These are phyloP conservation scores for Saccharomyces hybrid DNA, from an alignment of 1,139 yeast species.

Conservation along the genomic window DNA sequence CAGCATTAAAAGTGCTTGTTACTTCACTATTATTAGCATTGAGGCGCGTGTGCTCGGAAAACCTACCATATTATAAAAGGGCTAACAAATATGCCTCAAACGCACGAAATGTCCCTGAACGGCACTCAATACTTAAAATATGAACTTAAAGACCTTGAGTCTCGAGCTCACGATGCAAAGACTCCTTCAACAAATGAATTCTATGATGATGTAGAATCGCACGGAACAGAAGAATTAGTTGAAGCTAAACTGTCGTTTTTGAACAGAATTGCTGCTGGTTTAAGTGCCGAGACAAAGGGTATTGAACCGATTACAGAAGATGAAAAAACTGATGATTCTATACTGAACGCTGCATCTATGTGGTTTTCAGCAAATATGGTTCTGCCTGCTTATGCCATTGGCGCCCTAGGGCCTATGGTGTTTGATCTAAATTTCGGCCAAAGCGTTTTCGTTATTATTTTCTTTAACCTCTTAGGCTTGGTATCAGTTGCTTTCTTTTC, in stretches of 20 bases:
- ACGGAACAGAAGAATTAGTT: constrained; percentile 1
- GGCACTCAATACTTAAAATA: not conserved
- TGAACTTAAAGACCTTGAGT: not conserved
- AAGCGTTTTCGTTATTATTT: constrained; percentile 52
- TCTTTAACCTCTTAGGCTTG: constrained; percentile 67
- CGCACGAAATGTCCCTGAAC: not conserved
- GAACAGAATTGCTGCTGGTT: constrained; percentile 32
- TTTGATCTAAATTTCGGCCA: constrained; percentile 58
- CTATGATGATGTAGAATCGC: not conserved
- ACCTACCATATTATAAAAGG: not conserved
- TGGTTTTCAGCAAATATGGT: constrained; percentile 93
- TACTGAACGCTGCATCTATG: constrained; percentile 74
- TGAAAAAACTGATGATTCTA: constrained; percentile 45
- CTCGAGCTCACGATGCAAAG: not conserved
- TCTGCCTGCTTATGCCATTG: constrained; percentile 74
- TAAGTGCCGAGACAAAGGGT: constrained; percentile 44
- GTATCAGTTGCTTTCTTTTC: constrained; percentile 78
- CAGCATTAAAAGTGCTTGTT: not conserved
- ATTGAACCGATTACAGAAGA: constrained; percentile 42
- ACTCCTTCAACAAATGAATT: not conserved
- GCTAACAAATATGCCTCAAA: not conserved
- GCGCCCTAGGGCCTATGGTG: constrained; percentile 60
- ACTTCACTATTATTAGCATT: not conserved
- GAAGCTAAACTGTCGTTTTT: constrained; percentile 22
- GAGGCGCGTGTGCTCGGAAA: not conserved